These are phyloP conservation scores for Solanum commersonii DNA, from an alignment of 257 asterid genomes.

Conservation along the genomic window DNA sequence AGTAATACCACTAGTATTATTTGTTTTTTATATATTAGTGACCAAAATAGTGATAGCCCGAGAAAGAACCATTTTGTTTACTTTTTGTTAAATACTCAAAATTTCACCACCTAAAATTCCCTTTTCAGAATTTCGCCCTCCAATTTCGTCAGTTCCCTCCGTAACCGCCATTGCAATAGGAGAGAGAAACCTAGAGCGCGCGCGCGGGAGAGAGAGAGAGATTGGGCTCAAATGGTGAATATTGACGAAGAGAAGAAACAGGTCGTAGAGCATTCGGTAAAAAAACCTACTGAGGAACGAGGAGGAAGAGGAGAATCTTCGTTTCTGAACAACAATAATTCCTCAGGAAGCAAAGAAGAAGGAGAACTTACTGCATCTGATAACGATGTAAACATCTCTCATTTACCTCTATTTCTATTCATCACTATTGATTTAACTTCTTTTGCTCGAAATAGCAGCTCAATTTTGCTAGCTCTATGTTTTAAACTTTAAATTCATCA, in stretches of 20 bases:
- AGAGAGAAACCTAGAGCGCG: not conserved
- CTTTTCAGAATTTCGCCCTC: not conserved
- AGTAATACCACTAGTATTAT: no score
- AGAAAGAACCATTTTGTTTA: no score
- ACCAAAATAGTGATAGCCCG: no score
- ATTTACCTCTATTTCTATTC: not conserved
- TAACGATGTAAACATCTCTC: constrained; percentile 3
- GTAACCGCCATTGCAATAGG: not conserved
- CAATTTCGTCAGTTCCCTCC: not conserved
- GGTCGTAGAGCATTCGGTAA: not conserved
- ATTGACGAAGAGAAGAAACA: not conserved
- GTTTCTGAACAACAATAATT: not conserved
- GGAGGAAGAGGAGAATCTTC: not conserved
- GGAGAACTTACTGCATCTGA: constrained; percentile 30
- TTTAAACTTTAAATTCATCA: not conserved
- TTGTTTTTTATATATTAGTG: no score
- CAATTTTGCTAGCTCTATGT: not conserved
- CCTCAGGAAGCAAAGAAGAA: constrained; percentile 27
- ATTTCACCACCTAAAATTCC: not conserved
- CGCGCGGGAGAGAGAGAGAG: not conserved
- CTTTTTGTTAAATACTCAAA: not conserved
- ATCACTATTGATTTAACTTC: not conserved
- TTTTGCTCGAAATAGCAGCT: not conserved
- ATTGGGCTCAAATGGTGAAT: not conserved
- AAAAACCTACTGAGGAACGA: not conserved